A percentile compares a stretch with the other conserved stretches of the same genome.
phyloP scores from a whole-genome alignment of 371 early-diverging fungal genomes.

The Actinomortierella wolfii region DNA sequence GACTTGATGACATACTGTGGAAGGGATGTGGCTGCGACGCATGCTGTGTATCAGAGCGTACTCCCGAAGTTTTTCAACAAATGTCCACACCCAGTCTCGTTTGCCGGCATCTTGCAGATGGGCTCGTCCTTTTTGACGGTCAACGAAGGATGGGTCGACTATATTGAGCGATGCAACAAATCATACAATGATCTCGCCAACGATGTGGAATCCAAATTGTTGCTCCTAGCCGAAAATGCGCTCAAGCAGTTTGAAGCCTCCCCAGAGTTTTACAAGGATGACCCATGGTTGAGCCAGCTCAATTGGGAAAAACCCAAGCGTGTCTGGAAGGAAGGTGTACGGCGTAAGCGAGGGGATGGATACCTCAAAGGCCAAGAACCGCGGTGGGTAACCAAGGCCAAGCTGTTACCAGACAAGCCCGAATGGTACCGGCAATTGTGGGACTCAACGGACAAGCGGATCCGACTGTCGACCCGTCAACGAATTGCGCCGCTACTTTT shows the following conservation, averaged over 20 bases:
- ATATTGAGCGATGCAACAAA: slow-evolving; percentile 60
- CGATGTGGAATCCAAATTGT: slow-evolving; percentile 63
- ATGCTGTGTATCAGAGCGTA: slow-evolving; percentile 69
- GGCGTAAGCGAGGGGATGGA: slow-evolving; percentile 47
- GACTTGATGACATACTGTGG: slow-evolving; percentile 86
- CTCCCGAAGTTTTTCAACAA: slow-evolving; percentile 75
- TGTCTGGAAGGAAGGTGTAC: slow-evolving; percentile 35
- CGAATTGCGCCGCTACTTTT: slow-evolving; percentile 84
- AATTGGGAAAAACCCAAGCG: slow-evolving; percentile 77
- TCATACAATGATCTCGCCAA: slow-evolving; percentile 59
- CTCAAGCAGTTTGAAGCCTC: slow-evolving; percentile 49
- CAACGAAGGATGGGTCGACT: slow-evolving; percentile 76
- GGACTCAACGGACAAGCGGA: slow-evolving; percentile 54
- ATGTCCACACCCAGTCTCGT: slow-evolving; percentile 94
- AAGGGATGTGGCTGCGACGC: slow-evolving; percentile 84
- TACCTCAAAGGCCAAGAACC: slow-evolving; percentile 50
- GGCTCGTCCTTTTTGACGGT: slow-evolving; percentile 85
- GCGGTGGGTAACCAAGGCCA: slow-evolving; percentile 43
- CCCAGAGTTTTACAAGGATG: slow-evolving; percentile 42
- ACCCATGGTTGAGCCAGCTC: slow-evolving; percentile 88
- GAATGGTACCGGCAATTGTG: slow-evolving; percentile 89
- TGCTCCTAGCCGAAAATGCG: slow-evolving; percentile 73
- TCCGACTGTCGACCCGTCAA: slow-evolving; percentile 74
- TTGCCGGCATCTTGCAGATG: slow-evolving; percentile 92
- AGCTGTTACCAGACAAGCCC: slow-evolving; percentile 72